Base-by-base conservation (phyloP, 1,139 yeast species). In the Zygotorulaspora mrakii region DNA sequence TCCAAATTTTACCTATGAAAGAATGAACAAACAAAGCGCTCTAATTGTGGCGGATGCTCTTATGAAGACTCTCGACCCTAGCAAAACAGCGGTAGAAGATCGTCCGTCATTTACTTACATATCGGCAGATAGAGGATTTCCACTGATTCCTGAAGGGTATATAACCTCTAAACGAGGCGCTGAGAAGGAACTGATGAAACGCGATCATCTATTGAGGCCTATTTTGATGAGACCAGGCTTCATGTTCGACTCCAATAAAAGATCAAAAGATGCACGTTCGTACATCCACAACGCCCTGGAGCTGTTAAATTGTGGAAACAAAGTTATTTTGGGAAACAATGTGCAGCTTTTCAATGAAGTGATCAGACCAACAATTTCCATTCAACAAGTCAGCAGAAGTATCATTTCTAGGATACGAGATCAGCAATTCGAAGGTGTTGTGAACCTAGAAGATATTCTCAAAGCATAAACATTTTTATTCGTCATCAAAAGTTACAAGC, bases 171-270 rank as follows among this genome's bases (percentile, higher is more conserved):
- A 88, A 56, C 67, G 95, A 49, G 79, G 73, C 44, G 94, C 96
- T 0, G 96, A 88, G 57, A 62, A 62, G 21, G 79, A 74, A 49
- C 25, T 60, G 12, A 64, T 85, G 33, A 46, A 57, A 4, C 36
- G 49, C 3, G 44, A 57, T 31, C 53, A 65, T 1, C 62, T 64
- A 6, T 65, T 86, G 12, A 70, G 94, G 43, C 66, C 82, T 0
- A 76, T 87, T 2, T 60, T 82, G 14, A 52, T 84, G 60, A 70
- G 96, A 47, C 96, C 96, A 0, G 94, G 94, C 0, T 76, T 86
- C 48, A 82, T 88, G 91, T 82, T 68, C 54, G 94, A 85, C 55
- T 76, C 67, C 33, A 51, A 64, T 9, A 67, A 64, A 6, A 45
- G 46, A 8, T 44, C 62, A 35, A 53, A 64, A 17, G 61, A 57